phyloP scores from a whole-genome alignment of 2,329 filamentous ascomycete species.

The Fusarium sp. region DNA sequence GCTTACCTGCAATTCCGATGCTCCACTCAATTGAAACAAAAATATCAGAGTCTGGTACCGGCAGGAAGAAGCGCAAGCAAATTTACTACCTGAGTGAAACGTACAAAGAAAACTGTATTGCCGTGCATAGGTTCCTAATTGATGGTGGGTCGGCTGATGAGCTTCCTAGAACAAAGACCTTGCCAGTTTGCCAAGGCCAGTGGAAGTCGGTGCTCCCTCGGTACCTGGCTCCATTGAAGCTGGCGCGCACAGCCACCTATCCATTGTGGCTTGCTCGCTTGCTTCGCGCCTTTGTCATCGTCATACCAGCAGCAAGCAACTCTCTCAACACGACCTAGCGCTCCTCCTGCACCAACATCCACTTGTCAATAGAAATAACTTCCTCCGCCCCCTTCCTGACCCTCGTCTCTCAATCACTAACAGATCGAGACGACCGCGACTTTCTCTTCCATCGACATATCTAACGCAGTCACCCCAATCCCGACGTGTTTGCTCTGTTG shows the following conservation, averaged over 20 bases:
- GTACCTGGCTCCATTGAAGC: neutral
- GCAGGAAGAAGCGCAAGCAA: neutral
- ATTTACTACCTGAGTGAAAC: neutral
- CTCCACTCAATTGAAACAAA: neutral
- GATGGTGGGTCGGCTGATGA: neutral
- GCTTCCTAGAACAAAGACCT: neutral
- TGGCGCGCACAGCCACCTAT: conserved; percentile 30
- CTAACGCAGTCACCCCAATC: neutral
- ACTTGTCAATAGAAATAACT: conserved; percentile 31
- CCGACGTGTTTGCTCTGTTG: conserved; percentile 1
- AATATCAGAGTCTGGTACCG: neutral
- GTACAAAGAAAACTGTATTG: neutral
- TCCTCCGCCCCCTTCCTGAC: neutral
- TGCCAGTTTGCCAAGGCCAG: neutral
- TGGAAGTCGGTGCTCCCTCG: neutral
- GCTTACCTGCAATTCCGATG: neutral
- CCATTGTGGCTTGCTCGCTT: conserved; percentile 12
- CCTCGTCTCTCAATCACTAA: neutral
- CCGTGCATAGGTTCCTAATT: neutral
- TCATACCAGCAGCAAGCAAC: conserved; percentile 32
- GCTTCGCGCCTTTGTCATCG: conserved; percentile 40
- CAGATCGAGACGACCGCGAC: conserved; percentile 1
- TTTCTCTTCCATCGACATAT: neutral
- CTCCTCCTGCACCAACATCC: conserved; percentile 28
- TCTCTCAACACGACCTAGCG: conserved; percentile 16